These are phyloP conservation scores for Lipomyces yarrowii DNA, from an alignment of 1,139 yeast genomes.

Conservation along the genomic window DNA sequence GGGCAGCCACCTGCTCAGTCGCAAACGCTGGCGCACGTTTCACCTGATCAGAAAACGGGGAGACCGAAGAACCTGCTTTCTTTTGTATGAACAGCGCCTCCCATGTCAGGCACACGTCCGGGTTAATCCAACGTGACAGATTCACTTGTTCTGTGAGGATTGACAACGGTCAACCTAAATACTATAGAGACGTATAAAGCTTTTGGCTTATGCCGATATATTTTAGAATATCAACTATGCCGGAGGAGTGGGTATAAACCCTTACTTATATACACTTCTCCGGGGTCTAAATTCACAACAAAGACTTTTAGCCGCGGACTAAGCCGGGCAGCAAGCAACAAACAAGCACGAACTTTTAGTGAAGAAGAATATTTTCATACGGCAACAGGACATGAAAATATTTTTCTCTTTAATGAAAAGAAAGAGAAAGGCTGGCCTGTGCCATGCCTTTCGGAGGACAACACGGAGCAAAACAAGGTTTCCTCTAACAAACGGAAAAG, in stretches of 20 bases:
- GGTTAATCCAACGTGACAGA: neutral
- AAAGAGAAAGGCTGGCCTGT: too few species aligned
- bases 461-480: too few species aligned
- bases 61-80: neutral
- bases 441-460: too few species aligned
- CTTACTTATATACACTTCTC: neutral
- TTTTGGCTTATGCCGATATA: too few species aligned
- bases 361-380: neutral
- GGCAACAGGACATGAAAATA: too few species aligned
- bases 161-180: too few species aligned
- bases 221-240: too few species aligned
- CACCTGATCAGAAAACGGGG: constrained; percentile 1
- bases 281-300: neutral
- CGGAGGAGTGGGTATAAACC: neutral
- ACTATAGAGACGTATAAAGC: too few species aligned
- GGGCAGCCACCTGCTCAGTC: constrained; percentile 5
- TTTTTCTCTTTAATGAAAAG: too few species aligned
- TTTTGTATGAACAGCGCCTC: neutral
- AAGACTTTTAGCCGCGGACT: neutral
- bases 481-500: too few species aligned
- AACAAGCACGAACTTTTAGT: neutral
- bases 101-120: constrained; percentile 2
- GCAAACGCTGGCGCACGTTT: constrained; percentile 2
- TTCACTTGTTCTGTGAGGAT: neutral
- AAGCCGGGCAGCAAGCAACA: neutral